Conservation (phyloP, 148 eudicot genomes). For the Salicornia ramosissima region DNA sequence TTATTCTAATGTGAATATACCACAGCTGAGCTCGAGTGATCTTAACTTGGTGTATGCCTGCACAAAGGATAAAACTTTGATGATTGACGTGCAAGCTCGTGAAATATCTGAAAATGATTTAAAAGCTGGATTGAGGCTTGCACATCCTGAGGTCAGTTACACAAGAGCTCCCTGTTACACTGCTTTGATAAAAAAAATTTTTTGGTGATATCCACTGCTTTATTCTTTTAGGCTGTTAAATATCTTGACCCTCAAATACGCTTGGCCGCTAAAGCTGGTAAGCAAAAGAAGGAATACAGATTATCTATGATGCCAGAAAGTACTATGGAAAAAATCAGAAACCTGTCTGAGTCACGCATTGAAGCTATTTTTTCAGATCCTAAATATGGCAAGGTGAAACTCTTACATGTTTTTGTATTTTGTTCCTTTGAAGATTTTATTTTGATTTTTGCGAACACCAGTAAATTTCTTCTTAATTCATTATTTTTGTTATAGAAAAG, state of each 20-base stretch:
- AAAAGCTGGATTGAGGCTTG: conserved; percentile 76
- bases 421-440: neutral
- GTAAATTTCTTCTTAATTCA: neutral
- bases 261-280: conserved; percentile 86
- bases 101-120: conserved; percentile 89
- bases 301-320: conserved; percentile 73
- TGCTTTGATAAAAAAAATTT: conserved; percentile 3
- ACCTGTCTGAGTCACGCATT: conserved; percentile 63
- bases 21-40: conserved; percentile 86
- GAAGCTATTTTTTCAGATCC: conserved; percentile 91
- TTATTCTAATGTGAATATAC: neutral
- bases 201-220: conserved; percentile 12
- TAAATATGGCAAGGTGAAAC: conserved; percentile 68
- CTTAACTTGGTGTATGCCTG: conserved; percentile 97
- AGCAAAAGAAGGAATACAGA: conserved; percentile 74
- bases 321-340: conserved; percentile 71
- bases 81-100: conserved; percentile 98
- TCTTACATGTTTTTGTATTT: neutral
- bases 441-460: neutral
- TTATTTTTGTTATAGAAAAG: neutral
- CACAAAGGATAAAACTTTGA: conserved; percentile 88
- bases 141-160: conserved; percentile 78
- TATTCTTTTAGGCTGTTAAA: conserved; percentile 65
- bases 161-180: conserved; percentile 2
- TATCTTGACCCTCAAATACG: conserved; percentile 91